Evolutionary conservation across 345 rosid genomes (phyloP), one percentile per base, ranked within the genome.

Genomic region (Carallia brachiata): DNA sequence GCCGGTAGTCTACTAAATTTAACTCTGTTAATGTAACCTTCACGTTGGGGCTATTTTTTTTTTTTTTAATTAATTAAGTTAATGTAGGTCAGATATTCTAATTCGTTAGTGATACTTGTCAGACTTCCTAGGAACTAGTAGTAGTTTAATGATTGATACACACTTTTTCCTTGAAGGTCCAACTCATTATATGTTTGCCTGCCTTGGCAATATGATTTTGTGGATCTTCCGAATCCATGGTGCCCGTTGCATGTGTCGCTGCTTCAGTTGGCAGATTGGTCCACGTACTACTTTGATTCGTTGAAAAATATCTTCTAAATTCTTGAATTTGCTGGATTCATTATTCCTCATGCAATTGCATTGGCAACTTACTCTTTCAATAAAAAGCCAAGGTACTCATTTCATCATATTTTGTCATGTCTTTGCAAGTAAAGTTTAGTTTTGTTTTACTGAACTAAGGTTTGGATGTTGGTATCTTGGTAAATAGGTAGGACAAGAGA

Each of bases 51-150:
- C 15, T 18, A 3, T 40, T 57, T 31, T 31, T 36, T 15, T 3
- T 28, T 27, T 62, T 1, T 63, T 19, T 39, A 23, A 23, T 23
- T 23, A 23, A 32, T 72, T 57, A 48, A 66, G 32, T 40, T 59
- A 54, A 52, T 58, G 62, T 62, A 36, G 66, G 36, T 44, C 69
- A 70, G 67, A 39, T 70, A 61, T 66, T 55, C n/a, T 65, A 58
- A 36, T 63, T 48, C 52, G 32, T 15, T 72, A 50, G 65, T 30
- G 19, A 60, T 65, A 65, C 62, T 72, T 58, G 27, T 44, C 37
- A 65, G 74, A 81, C 69, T 62, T 74, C 34, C 10, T 52, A 72
- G 75, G 61, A 40, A 18, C 69, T 44, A 44, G 57, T 40, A 59
- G 28, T 39, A 65, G 53, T 16, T 13, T 4, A 56, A 63, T 52